These are phyloP conservation scores for Neurospora sp. DNA, from an alignment of 495 filamentous ascomycete genomes.

Conservation along the genomic window DNA sequence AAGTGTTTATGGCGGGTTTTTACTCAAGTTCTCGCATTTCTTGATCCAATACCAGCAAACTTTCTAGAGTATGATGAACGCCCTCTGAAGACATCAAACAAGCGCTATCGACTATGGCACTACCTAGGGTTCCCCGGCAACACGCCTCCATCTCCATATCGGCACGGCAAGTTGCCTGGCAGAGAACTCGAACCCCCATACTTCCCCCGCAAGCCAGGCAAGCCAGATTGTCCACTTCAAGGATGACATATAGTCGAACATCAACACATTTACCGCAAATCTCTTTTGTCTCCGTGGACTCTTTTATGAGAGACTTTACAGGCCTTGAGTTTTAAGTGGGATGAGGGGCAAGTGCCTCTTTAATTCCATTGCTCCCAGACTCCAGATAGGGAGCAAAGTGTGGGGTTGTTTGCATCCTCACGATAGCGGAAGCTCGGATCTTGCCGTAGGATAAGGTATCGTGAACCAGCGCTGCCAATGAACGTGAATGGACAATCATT, in stretches of 20 bases:
- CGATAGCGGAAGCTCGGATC: background rate
- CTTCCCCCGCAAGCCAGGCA: background rate
- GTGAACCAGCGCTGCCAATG: background rate
- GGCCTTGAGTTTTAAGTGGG: background rate
- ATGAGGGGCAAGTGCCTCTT: background rate
- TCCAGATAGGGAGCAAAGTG: background rate
- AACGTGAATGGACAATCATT: background rate
- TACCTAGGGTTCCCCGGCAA: background rate
- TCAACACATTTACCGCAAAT: background rate
- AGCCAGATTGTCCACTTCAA: background rate
- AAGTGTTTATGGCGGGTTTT: background rate
- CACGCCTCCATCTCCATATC: background rate
- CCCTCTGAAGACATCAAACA: background rate
- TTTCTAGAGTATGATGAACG: background rate
- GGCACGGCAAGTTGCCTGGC: background rate
- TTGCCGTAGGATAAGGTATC: background rate
- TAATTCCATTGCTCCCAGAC: background rate
- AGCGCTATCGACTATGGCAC: background rate
- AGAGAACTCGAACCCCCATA: background rate
- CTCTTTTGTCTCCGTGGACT: background rate
- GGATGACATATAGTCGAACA: background rate
- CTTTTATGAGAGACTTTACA: background rate
- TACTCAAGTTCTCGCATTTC: background rate
- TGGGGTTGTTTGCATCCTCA: background rate
- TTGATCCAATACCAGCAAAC: background rate